These are phyloP conservation scores for Elsinoe batatas DNA, from an alignment of 2,329 filamentous ascomycete genomes.

Conservation along the genomic window DNA sequence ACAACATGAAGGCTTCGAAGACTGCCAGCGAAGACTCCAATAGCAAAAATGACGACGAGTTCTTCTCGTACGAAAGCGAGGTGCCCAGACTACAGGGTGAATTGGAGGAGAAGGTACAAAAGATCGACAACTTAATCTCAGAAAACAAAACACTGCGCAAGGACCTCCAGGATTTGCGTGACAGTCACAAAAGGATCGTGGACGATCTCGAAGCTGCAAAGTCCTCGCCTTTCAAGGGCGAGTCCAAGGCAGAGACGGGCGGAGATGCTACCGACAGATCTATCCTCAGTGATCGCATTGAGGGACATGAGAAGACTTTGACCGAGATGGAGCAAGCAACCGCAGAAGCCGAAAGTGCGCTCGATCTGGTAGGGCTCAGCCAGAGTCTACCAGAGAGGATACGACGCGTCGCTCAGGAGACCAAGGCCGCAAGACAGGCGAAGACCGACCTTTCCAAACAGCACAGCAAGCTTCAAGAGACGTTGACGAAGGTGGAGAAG, in stretches of 20 bases:
- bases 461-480: neutral
- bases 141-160: constrained; percentile 59
- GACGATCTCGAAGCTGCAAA: constrained; percentile 41
- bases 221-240: neutral
- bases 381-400: neutral
- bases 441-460: neutral
- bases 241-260: neutral
- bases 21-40: constrained; percentile 10
- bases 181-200: constrained; percentile 46
- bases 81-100: constrained; percentile 71
- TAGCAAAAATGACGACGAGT: constrained; percentile 43
- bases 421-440: neutral
- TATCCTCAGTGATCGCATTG: neutral
- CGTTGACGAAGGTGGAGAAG: constrained; percentile 22
- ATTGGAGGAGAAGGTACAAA: constrained; percentile 40
- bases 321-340: neutral
- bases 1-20: constrained; percentile 14
- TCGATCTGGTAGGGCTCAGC: neutral
- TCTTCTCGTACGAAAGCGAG: constrained; percentile 90
- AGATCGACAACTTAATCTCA: constrained; percentile 59
- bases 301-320: neutral
- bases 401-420: neutral
- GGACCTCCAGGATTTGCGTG: constrained; percentile 46
- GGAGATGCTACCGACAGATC: neutral
- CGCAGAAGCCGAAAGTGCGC: neutral